phyloP scores from a whole-genome alignment of 2,329 filamentous ascomycete genomes.

The Claviceps capensis region DNA sequence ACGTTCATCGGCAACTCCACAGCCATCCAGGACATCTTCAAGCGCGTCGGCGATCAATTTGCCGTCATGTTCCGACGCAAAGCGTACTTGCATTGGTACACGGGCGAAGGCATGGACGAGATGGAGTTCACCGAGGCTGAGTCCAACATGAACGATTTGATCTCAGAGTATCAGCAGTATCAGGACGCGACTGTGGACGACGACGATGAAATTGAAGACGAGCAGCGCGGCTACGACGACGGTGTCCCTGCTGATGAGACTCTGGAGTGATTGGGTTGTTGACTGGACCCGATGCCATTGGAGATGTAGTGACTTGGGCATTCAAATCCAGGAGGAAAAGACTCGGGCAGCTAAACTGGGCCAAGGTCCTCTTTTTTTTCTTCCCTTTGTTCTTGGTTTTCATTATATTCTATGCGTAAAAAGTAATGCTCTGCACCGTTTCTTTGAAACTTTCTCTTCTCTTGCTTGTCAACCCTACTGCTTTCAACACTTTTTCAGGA shows the following conservation, averaged over 20 bases:
- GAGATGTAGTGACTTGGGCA: not conserved
- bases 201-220: conserved; percentile 92
- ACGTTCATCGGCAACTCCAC: conserved; percentile 99
- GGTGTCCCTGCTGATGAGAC: conserved; percentile 56
- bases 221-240: conserved; percentile 45
- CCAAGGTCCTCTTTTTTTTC: not conserved
- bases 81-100: conserved; percentile 99
- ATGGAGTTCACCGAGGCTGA: conserved; percentile 99
- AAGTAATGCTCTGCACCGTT: not conserved
- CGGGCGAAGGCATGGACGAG: conserved; percentile 99
- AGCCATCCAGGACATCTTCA: conserved; percentile 99
- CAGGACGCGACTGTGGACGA: conserved; percentile 96
- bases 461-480: not conserved
- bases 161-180: conserved; percentile 99
- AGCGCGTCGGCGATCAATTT: conserved; percentile 99
- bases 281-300: not conserved
- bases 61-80: conserved; percentile 99
- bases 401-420: not conserved
- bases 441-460: not conserved
- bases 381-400: not conserved
- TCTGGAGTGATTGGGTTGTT: not conserved
- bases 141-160: conserved; percentile 99
- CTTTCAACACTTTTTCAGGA: not conserved
- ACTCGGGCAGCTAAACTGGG: not conserved
- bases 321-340: not conserved